phyloP scores from a whole-genome alignment of 1,139 yeast species.

The Debaryomyces sp. region DNA sequence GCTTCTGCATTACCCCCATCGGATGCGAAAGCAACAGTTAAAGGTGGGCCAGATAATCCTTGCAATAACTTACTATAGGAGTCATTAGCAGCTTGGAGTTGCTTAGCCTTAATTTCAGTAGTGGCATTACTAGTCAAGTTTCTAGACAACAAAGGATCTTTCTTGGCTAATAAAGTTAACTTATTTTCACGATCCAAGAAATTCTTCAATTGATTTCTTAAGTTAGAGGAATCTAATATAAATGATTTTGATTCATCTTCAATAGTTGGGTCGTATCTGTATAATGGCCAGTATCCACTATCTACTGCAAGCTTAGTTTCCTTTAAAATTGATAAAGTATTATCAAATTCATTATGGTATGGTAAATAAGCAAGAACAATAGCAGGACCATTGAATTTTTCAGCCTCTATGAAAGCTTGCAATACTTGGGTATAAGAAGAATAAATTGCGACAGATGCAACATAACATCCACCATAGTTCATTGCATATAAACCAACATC shows the following conservation, averaged over 20 bases:
- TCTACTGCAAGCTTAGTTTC: conserved; percentile 92
- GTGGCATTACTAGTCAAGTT: conserved; percentile 68
- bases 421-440: conserved; percentile 91
- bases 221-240: conserved; percentile 81
- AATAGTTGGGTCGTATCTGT: conserved; percentile 73
- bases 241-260: conserved; percentile 56
- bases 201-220: conserved; percentile 72
- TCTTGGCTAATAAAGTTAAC: conserved; percentile 70
- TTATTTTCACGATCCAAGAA: conserved; percentile 91
- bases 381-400: conserved; percentile 86
- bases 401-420: conserved; percentile 88
- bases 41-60: conserved; percentile 91
- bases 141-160: conserved; percentile 77
- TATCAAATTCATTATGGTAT: conserved; percentile 62
- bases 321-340: conserved; percentile 73
- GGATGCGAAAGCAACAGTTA: conserved; percentile 88
- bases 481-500: conserved; percentile 94
- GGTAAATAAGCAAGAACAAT: conserved; percentile 91
- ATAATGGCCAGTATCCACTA: conserved; percentile 94
- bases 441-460: conserved; percentile 93
- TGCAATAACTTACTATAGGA: conserved; percentile 78
- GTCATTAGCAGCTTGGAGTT: conserved; percentile 69
- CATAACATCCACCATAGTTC: conserved; percentile 90
- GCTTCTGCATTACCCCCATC: conserved; percentile 95
- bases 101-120: conserved; percentile 57